A percentile compares a stretch with the other conserved stretches of the same genome.
phyloP scores from a whole-genome alignment of 2,329 filamentous ascomycete species.

The Tolypocladium ophioglossoides region DNA sequence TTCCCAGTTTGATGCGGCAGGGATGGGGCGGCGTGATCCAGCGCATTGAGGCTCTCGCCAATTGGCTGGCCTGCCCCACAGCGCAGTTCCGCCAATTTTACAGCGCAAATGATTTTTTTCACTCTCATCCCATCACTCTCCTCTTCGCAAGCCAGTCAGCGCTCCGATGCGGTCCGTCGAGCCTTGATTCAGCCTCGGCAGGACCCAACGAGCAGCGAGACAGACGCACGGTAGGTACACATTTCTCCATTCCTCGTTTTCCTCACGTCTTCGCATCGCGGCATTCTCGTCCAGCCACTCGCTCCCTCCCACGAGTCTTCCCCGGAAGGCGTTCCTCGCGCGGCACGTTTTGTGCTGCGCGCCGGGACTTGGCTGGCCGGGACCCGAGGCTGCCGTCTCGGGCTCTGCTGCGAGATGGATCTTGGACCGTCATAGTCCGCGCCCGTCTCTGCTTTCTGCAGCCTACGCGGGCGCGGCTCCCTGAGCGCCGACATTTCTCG shows the following conservation, averaged over 20 bases:
- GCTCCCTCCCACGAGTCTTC: constrained; percentile 21
- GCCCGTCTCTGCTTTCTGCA: constrained; percentile 23
- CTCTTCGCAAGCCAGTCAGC: background rate
- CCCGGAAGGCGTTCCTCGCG: constrained; percentile 22
- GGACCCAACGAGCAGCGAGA: background rate
- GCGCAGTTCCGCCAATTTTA: too few relatives aligned
- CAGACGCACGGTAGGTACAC: background rate
- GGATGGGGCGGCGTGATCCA: too few relatives aligned
- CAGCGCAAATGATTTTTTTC: too few relatives aligned
- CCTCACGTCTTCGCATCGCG: constrained; percentile 6
- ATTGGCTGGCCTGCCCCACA: too few relatives aligned
- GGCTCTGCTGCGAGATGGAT: constrained; percentile 30
- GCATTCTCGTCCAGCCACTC: constrained; percentile 21
- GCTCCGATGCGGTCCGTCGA: background rate
- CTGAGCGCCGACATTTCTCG: constrained; percentile 32
- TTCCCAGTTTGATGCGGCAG: too few relatives aligned
- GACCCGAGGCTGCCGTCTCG: constrained; percentile 1
- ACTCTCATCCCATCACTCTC: too few relatives aligned
- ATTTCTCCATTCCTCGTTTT: background rate
- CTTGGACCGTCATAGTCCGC: constrained; percentile 43
- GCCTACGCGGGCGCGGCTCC: constrained; percentile 40
- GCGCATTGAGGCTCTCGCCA: too few relatives aligned
- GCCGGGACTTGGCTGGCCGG: constrained; percentile 26
- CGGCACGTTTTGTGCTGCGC: constrained; percentile 24
- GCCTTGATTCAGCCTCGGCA: background rate